Percentiles rank a stretch among this genome's conserved stretches.
These are phyloP conservation scores for Coemansia sp. DNA, from an alignment of 192 early-diverging fungal species.

Conservation along the genomic window DNA sequence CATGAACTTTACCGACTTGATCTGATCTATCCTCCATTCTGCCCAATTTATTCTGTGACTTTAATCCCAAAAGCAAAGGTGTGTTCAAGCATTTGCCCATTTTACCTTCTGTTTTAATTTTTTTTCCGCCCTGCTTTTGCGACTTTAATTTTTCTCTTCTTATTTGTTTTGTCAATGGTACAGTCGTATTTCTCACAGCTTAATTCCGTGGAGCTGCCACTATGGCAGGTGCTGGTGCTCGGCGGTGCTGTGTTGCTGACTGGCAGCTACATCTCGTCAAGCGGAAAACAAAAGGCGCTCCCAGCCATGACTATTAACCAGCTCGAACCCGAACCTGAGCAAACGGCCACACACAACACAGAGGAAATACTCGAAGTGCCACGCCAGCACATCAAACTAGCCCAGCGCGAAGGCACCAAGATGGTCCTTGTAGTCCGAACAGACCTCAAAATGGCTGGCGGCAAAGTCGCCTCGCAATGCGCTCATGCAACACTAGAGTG, in stretches of 20 bases:
- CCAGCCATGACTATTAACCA: too few relatives aligned
- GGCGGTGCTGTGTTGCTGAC: constrained; percentile 12
- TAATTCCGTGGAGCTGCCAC: constrained; percentile 11
- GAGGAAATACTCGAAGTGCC: neutral
- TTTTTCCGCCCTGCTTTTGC: too few relatives aligned
- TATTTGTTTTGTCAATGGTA: neutral
- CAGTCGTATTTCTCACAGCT: neutral
- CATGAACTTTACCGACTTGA: constrained; percentile 42
- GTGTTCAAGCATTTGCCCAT: too few relatives aligned
- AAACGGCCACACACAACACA: neutral
- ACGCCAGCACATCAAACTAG: neutral
- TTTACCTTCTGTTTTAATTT: too few relatives aligned
- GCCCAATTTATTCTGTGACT: too few relatives aligned
- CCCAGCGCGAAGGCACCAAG: constrained; percentile 8
- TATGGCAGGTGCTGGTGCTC: constrained; percentile 37
- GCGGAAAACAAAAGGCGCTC: neutral
- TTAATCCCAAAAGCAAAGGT: too few relatives aligned
- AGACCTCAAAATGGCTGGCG: constrained; percentile 84
- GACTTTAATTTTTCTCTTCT: too few relatives aligned
- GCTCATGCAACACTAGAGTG: constrained; percentile 83
- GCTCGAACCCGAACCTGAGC: neutral
- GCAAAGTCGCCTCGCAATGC: constrained; percentile 89
- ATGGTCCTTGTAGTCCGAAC: constrained; percentile 74
- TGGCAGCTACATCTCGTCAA: constrained; percentile 6
- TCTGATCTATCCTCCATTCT: constrained; percentile 13